Percentiles rank a stretch among this genome's conserved stretches.
phyloP scores from a whole-genome alignment of 2,329 filamentous ascomycete genomes.

The Dichotomopilus funicola region DNA sequence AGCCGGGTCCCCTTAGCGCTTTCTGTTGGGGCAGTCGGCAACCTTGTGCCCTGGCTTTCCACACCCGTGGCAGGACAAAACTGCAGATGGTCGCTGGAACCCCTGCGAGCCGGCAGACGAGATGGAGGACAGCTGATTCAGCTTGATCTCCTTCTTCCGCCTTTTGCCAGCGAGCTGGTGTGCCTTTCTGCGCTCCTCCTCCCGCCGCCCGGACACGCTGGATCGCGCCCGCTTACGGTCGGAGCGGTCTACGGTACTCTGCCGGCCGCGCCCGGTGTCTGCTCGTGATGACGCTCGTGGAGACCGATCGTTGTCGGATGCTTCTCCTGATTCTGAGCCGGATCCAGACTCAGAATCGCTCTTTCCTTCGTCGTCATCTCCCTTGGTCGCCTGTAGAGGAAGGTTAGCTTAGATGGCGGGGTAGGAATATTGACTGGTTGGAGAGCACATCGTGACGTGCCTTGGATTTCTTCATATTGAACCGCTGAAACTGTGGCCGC shows the following conservation, averaged over 20 bases:
- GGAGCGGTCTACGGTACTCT: constrained; percentile 1
- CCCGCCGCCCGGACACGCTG: constrained; percentile 34
- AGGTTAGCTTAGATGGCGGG: constrained; percentile 3
- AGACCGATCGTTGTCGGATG: constrained; percentile 27
- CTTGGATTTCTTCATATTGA: constrained; percentile 30
- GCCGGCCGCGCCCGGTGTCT: constrained; percentile 24
- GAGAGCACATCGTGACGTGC: constrained; percentile 13
- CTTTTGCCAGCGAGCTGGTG: constrained; percentile 51
- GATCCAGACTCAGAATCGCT: constrained; percentile 13
- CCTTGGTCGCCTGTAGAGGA: neutral
- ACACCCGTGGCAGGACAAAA: constrained; percentile 53
- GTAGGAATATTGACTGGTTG: no score
- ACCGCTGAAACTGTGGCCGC: constrained; percentile 22
- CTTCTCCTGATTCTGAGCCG: constrained; percentile 32
- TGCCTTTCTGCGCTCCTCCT: constrained; percentile 41
- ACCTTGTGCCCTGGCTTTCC: constrained; percentile 55
- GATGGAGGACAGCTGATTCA: constrained; percentile 57
- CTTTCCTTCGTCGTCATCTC: constrained; percentile 6
- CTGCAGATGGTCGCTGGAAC: constrained; percentile 25
- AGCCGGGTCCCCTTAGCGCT: constrained; percentile 12
- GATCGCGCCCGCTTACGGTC: constrained; percentile 17
- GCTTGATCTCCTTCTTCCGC: constrained; percentile 59
- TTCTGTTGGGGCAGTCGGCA: constrained; percentile 44
- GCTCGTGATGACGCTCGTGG: neutral
- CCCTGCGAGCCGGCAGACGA: constrained; percentile 34